Evolutionary conservation across 2,329 filamentous ascomycete species (phyloP).

Genomic region (Penicillium sp.): DNA sequence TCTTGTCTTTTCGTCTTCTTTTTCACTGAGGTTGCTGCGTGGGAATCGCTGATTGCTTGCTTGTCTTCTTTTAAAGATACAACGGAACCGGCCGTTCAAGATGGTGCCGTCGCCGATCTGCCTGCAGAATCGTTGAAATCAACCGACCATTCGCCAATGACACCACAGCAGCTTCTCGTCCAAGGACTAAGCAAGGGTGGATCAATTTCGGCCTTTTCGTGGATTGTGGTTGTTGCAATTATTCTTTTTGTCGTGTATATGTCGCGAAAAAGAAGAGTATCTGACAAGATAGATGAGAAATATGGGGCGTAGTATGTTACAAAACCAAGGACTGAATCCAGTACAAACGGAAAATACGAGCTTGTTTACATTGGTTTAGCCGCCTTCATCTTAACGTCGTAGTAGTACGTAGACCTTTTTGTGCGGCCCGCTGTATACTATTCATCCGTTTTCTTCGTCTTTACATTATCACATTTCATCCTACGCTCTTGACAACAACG

Average conservation of each 20-base stretch:
- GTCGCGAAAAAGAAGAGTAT: neutral
- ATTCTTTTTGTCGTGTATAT: slow-evolving; percentile 17
- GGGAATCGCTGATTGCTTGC: slow-evolving; percentile 31
- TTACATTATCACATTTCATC: too few relatives aligned
- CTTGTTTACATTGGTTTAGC: too few relatives aligned
- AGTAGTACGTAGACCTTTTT: too few relatives aligned
- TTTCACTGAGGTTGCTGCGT: slow-evolving; percentile 19
- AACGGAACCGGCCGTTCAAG: slow-evolving; percentile 8
- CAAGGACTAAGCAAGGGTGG: neutral
- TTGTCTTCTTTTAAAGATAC: slow-evolving; percentile 14
- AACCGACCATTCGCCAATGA: neutral
- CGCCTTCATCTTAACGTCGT: too few relatives aligned
- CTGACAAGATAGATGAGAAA: slow-evolving; percentile 3
- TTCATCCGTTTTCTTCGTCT: too few relatives aligned
- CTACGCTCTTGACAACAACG: too few relatives aligned
- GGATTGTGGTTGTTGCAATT: slow-evolving; percentile 19
- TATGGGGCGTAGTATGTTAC: neutral
- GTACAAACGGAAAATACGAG: too few relatives aligned
- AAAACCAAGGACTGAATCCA: neutral
- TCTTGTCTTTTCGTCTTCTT: neutral
- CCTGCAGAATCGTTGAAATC: slow-evolving; percentile 2
- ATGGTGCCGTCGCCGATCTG: neutral
- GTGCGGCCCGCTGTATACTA: too few relatives aligned
- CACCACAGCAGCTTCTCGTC: slow-evolving; percentile 12
- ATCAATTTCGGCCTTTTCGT: slow-evolving; percentile 14